A percentile compares a stretch with the other conserved stretches of the same genome.
phyloP scores from a whole-genome alignment of 2,329 filamentous ascomycete species.

The Claviceps paspali region DNA sequence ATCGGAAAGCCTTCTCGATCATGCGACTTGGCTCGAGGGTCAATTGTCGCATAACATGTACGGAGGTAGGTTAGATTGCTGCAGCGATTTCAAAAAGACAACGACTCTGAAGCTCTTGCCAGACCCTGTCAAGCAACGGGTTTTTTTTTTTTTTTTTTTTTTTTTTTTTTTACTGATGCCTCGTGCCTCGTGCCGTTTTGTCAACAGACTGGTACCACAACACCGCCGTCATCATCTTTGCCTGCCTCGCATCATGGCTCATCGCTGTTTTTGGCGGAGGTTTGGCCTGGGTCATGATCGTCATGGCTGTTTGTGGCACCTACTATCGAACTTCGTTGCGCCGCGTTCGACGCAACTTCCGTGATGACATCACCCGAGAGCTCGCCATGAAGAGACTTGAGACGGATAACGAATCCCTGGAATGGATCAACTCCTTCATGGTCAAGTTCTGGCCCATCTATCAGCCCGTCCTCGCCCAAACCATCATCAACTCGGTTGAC shows the following conservation, averaged over 20 bases:
- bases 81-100: no score
- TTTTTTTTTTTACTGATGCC: not conserved
- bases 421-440: constrained; percentile 98
- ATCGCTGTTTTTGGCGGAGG: constrained; percentile 81
- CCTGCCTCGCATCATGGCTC: constrained; percentile 80
- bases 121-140: no score
- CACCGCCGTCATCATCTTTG: constrained; percentile 82
- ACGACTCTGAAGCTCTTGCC: no score
- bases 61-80: constrained; percentile 58
- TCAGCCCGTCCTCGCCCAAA: constrained; percentile 80
- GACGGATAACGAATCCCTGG: constrained; percentile 78
- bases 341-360: constrained; percentile 85
- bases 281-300: constrained; percentile 78
- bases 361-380: constrained; percentile 84
- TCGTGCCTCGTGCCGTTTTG: not conserved
- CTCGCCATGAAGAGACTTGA: constrained; percentile 77
- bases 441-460: constrained; percentile 99
- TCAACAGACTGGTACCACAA: constrained; percentile 96
- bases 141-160: no score
- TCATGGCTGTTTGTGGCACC: constrained; percentile 84
- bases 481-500: constrained; percentile 85
- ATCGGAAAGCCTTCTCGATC: constrained; percentile 62
- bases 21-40: constrained; percentile 74
- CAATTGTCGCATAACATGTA: constrained; percentile 80
- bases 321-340: constrained; percentile 95